A percentile compares a stretch with the other conserved stretches of the same genome.
Conservation (phyloP, 768 basidiomycete species). For the Mycena venus region DNA sequence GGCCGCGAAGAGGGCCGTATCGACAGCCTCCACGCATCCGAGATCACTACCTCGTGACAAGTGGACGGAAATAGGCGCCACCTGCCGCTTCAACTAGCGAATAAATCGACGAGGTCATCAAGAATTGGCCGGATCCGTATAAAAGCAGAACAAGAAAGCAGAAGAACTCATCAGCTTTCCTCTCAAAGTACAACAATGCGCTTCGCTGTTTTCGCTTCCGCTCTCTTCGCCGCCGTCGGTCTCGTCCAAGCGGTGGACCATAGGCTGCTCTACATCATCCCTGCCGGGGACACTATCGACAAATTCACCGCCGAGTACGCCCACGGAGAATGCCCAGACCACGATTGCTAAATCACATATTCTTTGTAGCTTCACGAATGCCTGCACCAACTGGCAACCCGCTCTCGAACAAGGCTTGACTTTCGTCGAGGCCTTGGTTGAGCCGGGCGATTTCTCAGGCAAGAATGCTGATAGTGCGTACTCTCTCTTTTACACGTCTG, state of each 20-base stretch:
- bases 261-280: slow-evolving; percentile 21
- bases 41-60: too few species aligned
- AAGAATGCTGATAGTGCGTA: slow-evolving; percentile 10
- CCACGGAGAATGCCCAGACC: background rate
- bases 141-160: too few species aligned
- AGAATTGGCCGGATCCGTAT: too few species aligned
- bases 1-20: too few species aligned
- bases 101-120: too few species aligned
- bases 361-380: background rate
- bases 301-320: slow-evolving; percentile 13
- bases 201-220: background rate
- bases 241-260: slow-evolving; percentile 7
- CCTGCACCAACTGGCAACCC: slow-evolving; percentile 4
- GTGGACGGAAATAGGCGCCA: too few species aligned
- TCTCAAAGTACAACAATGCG: slow-evolving; percentile 3
- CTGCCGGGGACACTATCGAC: background rate
- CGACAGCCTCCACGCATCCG: too few species aligned
- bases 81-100: too few species aligned
- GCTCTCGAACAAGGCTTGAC: background rate
- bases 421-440: background rate
- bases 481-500: background rate
- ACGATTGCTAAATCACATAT: background rate
- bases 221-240: background rate
- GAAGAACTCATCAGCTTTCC: too few species aligned
- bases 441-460: slow-evolving; percentile 4